These are phyloP conservation scores for Neurospora cerealis DNA, from an alignment of 495 filamentous ascomycete genomes.

Conservation along the genomic window DNA sequence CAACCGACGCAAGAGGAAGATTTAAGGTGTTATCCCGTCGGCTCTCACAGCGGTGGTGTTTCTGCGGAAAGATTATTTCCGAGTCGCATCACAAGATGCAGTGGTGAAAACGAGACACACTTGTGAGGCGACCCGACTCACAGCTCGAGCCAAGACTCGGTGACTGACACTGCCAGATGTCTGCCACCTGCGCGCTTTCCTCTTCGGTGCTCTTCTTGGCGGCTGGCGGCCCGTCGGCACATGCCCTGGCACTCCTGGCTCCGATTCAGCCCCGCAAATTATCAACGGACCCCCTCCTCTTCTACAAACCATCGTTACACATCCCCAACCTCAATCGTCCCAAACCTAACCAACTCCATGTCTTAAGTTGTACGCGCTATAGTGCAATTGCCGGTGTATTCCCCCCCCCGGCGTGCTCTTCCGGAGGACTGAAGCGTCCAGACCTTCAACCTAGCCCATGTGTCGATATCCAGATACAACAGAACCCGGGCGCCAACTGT, in stretches of 20 bases:
- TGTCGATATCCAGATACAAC: background rate
- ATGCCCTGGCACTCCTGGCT: background rate
- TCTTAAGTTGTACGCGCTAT: constrained; percentile 17
- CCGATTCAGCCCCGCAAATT: constrained; percentile 6
- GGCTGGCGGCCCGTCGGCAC: background rate
- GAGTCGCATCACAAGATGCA: background rate
- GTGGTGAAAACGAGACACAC: background rate
- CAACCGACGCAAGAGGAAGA: background rate
- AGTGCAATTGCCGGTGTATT: constrained; percentile 21
- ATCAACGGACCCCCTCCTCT: constrained; percentile 1
- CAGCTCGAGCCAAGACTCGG: background rate
- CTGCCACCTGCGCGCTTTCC: constrained; percentile 5
- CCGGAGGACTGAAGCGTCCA: background rate
- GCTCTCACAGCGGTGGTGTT: background rate
- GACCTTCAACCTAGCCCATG: background rate
- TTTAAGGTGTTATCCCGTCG: background rate
- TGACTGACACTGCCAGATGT: background rate
- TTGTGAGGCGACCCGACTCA: background rate
- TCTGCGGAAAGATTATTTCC: background rate
- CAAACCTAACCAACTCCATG: constrained; percentile 4
- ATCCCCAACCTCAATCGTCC: constrained; percentile 19
- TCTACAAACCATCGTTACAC: constrained; percentile 11
- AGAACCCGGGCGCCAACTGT: background rate
- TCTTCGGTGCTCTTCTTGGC: background rate
- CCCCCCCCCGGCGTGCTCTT: constrained; percentile 8